These are phyloP conservation scores for Lepiota brunneoincarnata DNA, from an alignment of 768 basidiomycete species.

Conservation along the genomic window DNA sequence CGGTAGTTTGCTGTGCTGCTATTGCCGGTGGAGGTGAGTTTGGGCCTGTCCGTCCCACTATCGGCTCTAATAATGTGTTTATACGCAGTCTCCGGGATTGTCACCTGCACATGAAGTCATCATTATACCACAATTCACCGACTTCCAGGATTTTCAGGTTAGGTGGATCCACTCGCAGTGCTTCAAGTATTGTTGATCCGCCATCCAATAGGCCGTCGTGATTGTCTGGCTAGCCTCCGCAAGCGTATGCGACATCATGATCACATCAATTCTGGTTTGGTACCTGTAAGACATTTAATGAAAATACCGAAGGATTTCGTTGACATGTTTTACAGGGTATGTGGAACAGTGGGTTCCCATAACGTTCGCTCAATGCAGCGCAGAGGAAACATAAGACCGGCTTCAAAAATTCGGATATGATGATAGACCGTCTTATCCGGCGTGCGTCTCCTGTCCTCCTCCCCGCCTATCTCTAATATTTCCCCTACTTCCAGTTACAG, in stretches of 20 bases:
- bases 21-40: constrained; percentile 14
- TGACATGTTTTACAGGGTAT: constrained; percentile 6
- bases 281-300: constrained; percentile 12
- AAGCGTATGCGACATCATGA: constrained; percentile 13
- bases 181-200: background rate
- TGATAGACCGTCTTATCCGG: constrained; percentile 23
- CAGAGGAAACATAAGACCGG: constrained; percentile 21
- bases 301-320: background rate
- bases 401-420: constrained; percentile 19
- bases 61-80: background rate
- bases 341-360: background rate
- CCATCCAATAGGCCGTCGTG: constrained; percentile 9
- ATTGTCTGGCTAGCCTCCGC: constrained; percentile 16
- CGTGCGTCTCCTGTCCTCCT: constrained; percentile 9
- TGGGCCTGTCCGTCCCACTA: background rate
- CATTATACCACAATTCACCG: constrained; percentile 10
- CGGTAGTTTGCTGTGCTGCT: constrained; percentile 4
- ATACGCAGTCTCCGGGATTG: constrained; percentile 6
- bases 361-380: background rate
- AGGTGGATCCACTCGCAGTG: background rate
- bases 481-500: constrained; percentile 15
- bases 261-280: constrained; percentile 17
- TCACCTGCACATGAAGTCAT: constrained; percentile 14
- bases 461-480: background rate
- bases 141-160: constrained; percentile 17